Evolutionary conservation across 805 yeast genomes (phyloP), one percentile per base, ranked within the genome.

Genomic region (Wickerhamiella musiphila): DNA sequence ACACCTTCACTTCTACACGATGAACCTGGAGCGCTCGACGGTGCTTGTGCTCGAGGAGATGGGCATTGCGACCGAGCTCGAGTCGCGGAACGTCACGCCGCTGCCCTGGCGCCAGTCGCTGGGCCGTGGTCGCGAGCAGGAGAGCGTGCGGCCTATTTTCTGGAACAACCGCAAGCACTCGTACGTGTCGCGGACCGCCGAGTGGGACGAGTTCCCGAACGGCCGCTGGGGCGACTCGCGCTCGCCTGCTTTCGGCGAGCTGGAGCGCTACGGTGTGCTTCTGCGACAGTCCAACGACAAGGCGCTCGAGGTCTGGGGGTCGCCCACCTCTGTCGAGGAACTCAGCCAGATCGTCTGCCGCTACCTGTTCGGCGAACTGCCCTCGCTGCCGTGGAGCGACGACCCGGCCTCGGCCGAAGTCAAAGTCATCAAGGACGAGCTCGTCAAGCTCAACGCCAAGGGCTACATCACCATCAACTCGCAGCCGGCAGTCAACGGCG

Each of bases 181-280:
- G 11, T 86, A 86, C 52, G 72, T 82, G 39, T 68, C 82, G 29
- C 68, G 96, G 54, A 86, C 95, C 6, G 71, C 90, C 17, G 75
- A 77, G 35, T 90, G 98, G 83, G 98, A 90, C 57, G 98, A 90
- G 54, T 90, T 86, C 50, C 98, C 98, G 32, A 90, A 86, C 54
- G 98, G 98, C 38, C 67, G 98, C 59, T 90, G 94, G 84, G 98
- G 98, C 47, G 95, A 90, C 53, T 79, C 95, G 3, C 65, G 93
- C 37, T 90, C 96, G 26, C 98, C 98, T 4, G 96, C 96, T 2
- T 84, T 78, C 57, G 94, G 93, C 47, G 92, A 79, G 42, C 65
- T 83, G 36, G 94, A 81, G 51, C 64, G 78, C 33, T 74, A 73
- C 44, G 90, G 86, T 14, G 69, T 82, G 22, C 61, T 83, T 48